Base-by-base conservation (phyloP, 129 eudicot genomes). In the Ambrosia trifida region DNA sequence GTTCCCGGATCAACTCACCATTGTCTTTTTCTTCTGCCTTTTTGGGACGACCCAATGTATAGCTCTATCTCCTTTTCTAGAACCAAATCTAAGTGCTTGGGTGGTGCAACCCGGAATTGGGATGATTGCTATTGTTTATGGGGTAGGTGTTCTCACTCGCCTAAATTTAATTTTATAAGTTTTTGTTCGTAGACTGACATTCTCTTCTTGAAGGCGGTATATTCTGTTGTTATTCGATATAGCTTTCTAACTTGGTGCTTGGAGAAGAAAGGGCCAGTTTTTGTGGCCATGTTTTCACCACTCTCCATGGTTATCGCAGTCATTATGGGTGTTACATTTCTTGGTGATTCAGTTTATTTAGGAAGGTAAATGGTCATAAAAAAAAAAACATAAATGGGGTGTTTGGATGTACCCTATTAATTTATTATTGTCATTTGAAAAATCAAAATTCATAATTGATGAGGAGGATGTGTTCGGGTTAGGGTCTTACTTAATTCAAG, bases 261-360 rank as follows among this genome's bases (percentile, higher is more conserved):
- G 14, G 20, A 41, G 64, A 73, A 73, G 53, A 73, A 73, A 73
- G 78, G 78, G 47, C 78, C 64, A 14, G 52, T 73, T 73, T 73
- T 73, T 51, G 78, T 73, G 38, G 35, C 52, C 17, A 73, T 73
- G 78, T 73, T 73, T 40, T 13, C 70, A 0, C 76, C 76, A 3
- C 57, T 72, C 35, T 59, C 76, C 10, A 73, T 73, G 19, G 78
- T 63, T 17, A 63, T 52, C 52, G 64, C 78, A 4, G 38, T 33
- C 41, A 62, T 49, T 30, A 11, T 73, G 70, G 78, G 78, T 63
- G 78, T 63, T 63, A 49, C 70, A 73, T 73, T 73, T 73, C 78
- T 73, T 20, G 64, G 64, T 38, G 78, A 73, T 73, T 73, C 71
- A 28, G 70, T 62, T 33, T 24, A 47, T 35, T 73, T 73, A 47